These are phyloP conservation scores for Sutorius eximius DNA, from an alignment of 1,284 basidiomycete species.

Conservation along the genomic window DNA sequence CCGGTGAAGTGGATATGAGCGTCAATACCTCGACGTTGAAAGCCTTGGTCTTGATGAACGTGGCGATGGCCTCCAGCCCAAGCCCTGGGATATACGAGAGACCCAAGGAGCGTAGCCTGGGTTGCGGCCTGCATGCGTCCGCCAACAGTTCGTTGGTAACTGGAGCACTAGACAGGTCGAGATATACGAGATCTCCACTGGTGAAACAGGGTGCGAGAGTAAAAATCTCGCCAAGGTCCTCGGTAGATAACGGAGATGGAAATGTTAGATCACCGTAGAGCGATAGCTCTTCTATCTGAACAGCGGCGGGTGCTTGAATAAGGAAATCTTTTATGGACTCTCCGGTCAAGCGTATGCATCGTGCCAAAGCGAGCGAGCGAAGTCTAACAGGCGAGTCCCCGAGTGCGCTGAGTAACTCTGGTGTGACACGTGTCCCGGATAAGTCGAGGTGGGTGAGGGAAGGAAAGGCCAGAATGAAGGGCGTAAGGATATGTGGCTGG, in stretches of 20 bases:
- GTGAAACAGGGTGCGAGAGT: conserved; percentile 79
- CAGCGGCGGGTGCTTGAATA: conserved; percentile 65
- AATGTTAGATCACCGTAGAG: conserved; percentile 90
- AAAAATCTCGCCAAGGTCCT: conserved; percentile 73
- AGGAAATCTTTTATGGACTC: conserved; percentile 79
- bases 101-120: conserved; percentile 81
- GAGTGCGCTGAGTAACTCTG: conserved; percentile 73
- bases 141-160: conserved; percentile 67
- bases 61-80: conserved; percentile 63
- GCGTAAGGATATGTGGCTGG: conserved; percentile 67
- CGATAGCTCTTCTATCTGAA: conserved; percentile 74
- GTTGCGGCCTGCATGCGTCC: conserved; percentile 62
- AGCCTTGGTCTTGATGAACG: conserved; percentile 72
- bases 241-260: conserved; percentile 71
- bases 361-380: conserved; percentile 81
- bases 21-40: conserved; percentile 85
- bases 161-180: conserved; percentile 87
- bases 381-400: conserved; percentile 69
- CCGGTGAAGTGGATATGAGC: conserved; percentile 75
- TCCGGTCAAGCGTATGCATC: conserved; percentile 83
- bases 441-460: conserved; percentile 89
- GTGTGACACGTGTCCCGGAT: conserved; percentile 80
- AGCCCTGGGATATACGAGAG: conserved; percentile 83
- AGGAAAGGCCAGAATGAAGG: conserved; percentile 85
- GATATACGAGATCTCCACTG: conserved; percentile 75